A percentile compares a stretch with the other conserved stretches of the same genome.
These are phyloP conservation scores for Prunus kanzakura DNA, from an alignment of 306 rosid species.

Conservation along the genomic window DNA sequence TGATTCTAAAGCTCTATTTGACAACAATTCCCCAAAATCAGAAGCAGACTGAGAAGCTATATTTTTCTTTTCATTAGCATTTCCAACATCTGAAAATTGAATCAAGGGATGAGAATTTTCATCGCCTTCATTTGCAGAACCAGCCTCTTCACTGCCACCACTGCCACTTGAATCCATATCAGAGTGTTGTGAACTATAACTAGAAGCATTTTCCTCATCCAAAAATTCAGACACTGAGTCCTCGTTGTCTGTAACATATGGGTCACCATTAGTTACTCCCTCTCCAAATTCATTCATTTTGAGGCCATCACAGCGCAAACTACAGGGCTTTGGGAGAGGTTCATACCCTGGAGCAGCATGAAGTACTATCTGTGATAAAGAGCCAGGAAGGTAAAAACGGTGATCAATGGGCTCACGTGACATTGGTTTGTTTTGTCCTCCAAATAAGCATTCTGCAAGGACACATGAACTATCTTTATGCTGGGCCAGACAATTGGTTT, in stretches of 20 bases:
- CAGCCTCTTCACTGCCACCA: constrained; percentile 42
- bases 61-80: constrained; percentile 40
- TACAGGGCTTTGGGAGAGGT: constrained; percentile 93
- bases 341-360: constrained; percentile 99
- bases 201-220: constrained; percentile 71
- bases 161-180: constrained; percentile 50
- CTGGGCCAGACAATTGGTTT: constrained; percentile 26
- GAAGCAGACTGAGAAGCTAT: constrained; percentile 51
- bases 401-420: constrained; percentile 53
- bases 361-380: constrained; percentile 88
- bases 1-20: constrained; percentile 78
- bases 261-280: constrained; percentile 35
- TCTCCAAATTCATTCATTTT: constrained; percentile 26
- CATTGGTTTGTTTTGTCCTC: constrained; percentile 44
- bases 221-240: constrained; percentile 58
- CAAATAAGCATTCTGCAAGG: constrained; percentile 61
- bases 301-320: constrained; percentile 40
- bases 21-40: constrained; percentile 64
- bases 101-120: constrained; percentile 56
- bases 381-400: constrained; percentile 92
- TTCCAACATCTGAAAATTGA: constrained; percentile 63
- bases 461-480: constrained; percentile 41
- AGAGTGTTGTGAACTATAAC: constrained; percentile 63
- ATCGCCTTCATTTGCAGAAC: constrained; percentile 43
- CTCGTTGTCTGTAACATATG: constrained; percentile 48